Conservation (phyloP, 805 yeast species). For the Candida odintsovae region DNA sequence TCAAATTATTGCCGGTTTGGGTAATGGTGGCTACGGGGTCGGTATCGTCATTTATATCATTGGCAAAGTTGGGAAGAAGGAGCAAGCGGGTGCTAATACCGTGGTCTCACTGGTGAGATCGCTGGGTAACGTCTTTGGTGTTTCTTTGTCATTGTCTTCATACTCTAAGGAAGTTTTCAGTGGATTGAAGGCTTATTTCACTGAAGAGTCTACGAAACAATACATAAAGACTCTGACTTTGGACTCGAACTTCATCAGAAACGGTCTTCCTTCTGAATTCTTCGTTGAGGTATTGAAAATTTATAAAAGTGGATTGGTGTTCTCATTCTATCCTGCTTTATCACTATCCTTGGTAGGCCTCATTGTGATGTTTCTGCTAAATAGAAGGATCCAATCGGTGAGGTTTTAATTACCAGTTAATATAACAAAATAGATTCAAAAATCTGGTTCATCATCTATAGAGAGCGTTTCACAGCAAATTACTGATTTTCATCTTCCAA, state of each 20-base stretch:
- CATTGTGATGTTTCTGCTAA: conserved; percentile 11
- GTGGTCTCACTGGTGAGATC: conserved; percentile 39
- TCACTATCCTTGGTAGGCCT: conserved; percentile 8
- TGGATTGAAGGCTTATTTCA: conserved; percentile 25
- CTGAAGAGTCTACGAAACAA: background rate
- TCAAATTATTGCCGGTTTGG: conserved; percentile 28
- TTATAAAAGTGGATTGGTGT: conserved; percentile 10
- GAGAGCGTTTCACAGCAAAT: background rate
- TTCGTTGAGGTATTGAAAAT: conserved; percentile 9
- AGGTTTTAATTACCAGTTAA: background rate
- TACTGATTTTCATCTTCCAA: background rate
- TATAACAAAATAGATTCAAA: background rate
- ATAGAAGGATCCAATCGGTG: background rate
- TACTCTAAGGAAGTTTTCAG: conserved; percentile 26
- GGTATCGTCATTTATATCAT: conserved; percentile 34
- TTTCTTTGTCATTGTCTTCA: conserved; percentile 31
- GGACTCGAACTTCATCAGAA: conserved; percentile 12
- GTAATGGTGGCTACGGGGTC: conserved; percentile 37
- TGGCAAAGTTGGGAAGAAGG: conserved; percentile 34
- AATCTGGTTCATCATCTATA: background rate
- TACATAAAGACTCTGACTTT: conserved; percentile 9
- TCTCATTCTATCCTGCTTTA: conserved; percentile 16
- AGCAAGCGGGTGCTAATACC: conserved; percentile 40
- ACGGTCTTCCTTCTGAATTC: conserved; percentile 11
- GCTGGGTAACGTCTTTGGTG: conserved; percentile 38